These are phyloP conservation scores for Teunomyces lycoperdinae DNA, from an alignment of 805 yeast genomes.

Conservation along the genomic window DNA sequence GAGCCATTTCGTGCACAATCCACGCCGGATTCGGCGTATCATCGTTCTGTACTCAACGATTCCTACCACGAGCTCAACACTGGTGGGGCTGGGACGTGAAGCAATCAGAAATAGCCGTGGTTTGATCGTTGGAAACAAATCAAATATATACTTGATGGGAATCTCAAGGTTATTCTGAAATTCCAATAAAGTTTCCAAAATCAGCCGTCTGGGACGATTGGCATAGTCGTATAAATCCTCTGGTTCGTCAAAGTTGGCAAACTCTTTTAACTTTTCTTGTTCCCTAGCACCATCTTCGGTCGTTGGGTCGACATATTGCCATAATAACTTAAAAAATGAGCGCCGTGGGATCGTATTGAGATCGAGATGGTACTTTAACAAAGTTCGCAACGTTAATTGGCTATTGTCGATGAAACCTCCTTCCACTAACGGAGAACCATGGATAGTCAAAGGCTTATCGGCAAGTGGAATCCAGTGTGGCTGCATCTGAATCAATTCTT, in stretches of 20 bases:
- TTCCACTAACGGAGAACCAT: conserved; percentile 40
- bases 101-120: conserved; percentile 89
- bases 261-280: conserved; percentile 70
- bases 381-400: conserved; percentile 61
- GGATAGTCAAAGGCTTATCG: conserved; percentile 50
- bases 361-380: conserved; percentile 79
- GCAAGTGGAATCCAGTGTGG: conserved; percentile 68
- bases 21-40: conserved; percentile 69
- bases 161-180: conserved; percentile 67
- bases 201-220: conserved; percentile 87
- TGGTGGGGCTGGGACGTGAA: conserved; percentile 43
- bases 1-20: conserved; percentile 80
- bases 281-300: conserved; percentile 68
- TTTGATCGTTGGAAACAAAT: conserved; percentile 71
- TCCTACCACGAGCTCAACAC: conserved; percentile 72
- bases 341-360: conserved; percentile 79
- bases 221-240: conserved; percentile 88
- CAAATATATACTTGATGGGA: conserved; percentile 74
- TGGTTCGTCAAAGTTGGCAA: conserved; percentile 65
- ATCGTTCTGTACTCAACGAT: conserved; percentile 85
- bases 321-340: conserved; percentile 68
- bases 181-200: conserved; percentile 79
- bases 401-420: conserved; percentile 57
- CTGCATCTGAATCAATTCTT: conserved; percentile 62
- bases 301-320: conserved; percentile 57